Base-by-base conservation (phyloP, 2,329 filamentous ascomycete genomes). In the Lasiodiplodia gonubiensis region DNA sequence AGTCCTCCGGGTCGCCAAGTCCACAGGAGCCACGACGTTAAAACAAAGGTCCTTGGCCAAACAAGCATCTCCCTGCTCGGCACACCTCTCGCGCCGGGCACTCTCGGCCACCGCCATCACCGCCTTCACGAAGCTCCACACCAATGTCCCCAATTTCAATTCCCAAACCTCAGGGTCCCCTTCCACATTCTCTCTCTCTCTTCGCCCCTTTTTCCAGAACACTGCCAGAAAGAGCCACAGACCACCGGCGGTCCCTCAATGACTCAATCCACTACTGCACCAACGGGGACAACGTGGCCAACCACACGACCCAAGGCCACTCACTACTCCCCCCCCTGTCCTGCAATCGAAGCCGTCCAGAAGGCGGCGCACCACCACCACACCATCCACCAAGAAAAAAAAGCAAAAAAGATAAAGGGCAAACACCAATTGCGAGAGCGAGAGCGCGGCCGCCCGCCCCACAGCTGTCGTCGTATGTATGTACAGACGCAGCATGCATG, bases 11-110 rank as follows among this genome's bases (percentile, higher is more conserved):
- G 30, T 5, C 33, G 5, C 27, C 18, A 27, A 55, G 7, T 23
- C 16, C 52, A 33, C 30, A 37, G 12, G 3, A 27, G 27, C 10
- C 25, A 30, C 27, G 53, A 55, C 53, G 53, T 55, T 30, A 37
- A 55, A 37, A 30, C 53, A 55, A 55, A 37, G n/a, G 30, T 16
- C 53, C 11, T 12, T 11, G 11, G 30, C 23, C 49, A 39, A 37
- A 37, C 53, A 55, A 55, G 53, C 53, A 55, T 55, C n/a, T 21
- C n/a, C 53, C 33, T 25, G 33, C 53, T 46, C 42, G 42, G 42
- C 42, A 46, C n/a, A 10, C 30, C 30, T 33, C 30, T 33, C 30
- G 30, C 30, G 30, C 30, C 30, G 30, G 30, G 30, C 30, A 33
- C 42, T 8, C n/a, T 46, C 42, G 3, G 7, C n/a, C 42, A 46